Percentiles rank a stretch among this genome's conserved stretches.
Evolutionary conservation across 495 filamentous ascomycete species (phyloP).

Genomic region (Lasiosphaeria ovina): DNA sequence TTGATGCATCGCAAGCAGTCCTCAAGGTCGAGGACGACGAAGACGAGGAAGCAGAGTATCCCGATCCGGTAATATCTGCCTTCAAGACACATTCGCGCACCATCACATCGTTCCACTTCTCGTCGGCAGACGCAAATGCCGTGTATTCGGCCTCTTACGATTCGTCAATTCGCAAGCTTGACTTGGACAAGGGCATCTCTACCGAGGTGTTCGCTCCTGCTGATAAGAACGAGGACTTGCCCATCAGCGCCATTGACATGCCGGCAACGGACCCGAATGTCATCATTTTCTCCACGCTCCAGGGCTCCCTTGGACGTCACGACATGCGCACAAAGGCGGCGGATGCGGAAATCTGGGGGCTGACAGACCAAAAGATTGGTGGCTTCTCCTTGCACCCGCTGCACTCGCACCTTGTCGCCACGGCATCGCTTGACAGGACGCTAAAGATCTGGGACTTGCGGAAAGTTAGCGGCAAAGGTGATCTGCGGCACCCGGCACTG

Average conservation of each 20-base stretch:
- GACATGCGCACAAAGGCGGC: conserved; percentile 62
- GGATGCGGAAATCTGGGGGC: conserved; percentile 64
- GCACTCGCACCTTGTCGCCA: conserved; percentile 79
- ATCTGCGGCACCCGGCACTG: conserved; percentile 55
- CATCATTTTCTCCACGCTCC: conserved; percentile 83
- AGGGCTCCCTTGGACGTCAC: conserved; percentile 73
- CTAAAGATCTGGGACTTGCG: conserved; percentile 91
- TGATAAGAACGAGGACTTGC: conserved; percentile 65
- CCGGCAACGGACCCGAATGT: conserved; percentile 65
- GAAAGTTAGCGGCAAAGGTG: conserved; percentile 62
- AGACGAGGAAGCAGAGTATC: conserved; percentile 50
- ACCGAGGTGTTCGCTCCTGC: conserved; percentile 75
- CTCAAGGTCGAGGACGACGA: conserved; percentile 54
- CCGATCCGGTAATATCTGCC: conserved; percentile 73
- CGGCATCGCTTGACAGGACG: conserved; percentile 84
- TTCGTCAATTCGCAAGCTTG: conserved; percentile 83
- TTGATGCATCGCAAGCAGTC: conserved; percentile 77
- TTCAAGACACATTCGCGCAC: conserved; percentile 89
- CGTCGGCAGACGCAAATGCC: conserved; percentile 64
- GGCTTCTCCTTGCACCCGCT: conserved; percentile 82
- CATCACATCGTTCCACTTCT: conserved; percentile 78
- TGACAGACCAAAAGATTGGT: conserved; percentile 93
- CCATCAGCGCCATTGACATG: conserved; percentile 80
- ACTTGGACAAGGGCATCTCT: conserved; percentile 74
- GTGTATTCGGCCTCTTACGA: conserved; percentile 92